A percentile compares a stretch with the other conserved stretches of the same genome.
phyloP scores from a whole-genome alignment of 148 eudicot species.

The Vaccinium vitisidaea region DNA sequence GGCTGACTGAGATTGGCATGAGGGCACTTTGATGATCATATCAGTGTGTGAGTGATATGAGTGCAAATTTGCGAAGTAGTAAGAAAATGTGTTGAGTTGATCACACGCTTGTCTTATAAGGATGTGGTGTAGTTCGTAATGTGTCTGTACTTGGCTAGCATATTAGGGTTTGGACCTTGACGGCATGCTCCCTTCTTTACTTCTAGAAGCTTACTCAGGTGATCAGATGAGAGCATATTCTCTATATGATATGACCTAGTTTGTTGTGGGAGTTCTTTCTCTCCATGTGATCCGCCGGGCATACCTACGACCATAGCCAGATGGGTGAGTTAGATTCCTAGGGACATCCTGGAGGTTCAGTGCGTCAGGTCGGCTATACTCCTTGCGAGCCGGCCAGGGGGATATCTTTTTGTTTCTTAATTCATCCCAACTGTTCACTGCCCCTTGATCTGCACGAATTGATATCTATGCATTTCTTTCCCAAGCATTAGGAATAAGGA shows the following conservation, averaged over 20 bases:
- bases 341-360: not conserved
- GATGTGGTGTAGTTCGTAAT: no score
- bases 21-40: not conserved
- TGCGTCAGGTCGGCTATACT: not conserved
- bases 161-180: not conserved
- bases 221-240: not conserved
- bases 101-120: no score
- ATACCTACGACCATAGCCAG: not conserved
- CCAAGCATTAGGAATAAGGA: not conserved
- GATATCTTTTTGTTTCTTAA: not conserved
- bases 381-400: not conserved
- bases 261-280: not conserved
- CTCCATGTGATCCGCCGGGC: not conserved
- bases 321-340: not conserved
- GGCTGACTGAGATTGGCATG: not conserved
- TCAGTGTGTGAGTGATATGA: not conserved
- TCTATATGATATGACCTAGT: not conserved
- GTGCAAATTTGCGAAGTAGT: not conserved
- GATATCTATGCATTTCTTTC: not conserved
- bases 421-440: not conserved
- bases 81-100: no score
- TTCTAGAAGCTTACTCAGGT: not conserved
- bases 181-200: not conserved
- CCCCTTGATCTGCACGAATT: not conserved
- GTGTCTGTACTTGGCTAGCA: no score